Conservation (phyloP, 768 basidiomycete species). For the Suillus discolor region DNA sequence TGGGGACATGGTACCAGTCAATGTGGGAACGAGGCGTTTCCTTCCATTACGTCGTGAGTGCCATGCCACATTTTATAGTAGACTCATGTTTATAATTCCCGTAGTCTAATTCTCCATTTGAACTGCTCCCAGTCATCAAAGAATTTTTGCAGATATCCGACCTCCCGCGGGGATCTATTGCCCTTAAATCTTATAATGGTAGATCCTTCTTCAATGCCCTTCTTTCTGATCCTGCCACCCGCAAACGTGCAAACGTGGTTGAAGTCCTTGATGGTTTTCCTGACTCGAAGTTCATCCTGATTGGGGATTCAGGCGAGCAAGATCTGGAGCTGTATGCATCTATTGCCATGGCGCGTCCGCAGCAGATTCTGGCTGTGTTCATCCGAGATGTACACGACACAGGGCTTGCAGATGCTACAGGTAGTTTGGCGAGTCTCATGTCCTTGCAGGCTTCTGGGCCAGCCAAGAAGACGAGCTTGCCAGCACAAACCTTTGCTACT, state of each 20-base stretch:
- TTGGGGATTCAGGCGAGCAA: constrained; percentile 95
- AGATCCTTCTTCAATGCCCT: constrained; percentile 83
- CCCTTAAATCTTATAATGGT: constrained; percentile 83
- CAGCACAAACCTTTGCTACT: neutral
- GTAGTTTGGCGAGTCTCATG: constrained; percentile 26
- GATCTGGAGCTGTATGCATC: constrained; percentile 89
- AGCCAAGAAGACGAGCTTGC: constrained; percentile 12
- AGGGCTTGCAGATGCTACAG: constrained; percentile 65
- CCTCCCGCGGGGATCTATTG: constrained; percentile 76
- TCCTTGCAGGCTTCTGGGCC: constrained; percentile 10
- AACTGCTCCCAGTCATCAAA: constrained; percentile 75
- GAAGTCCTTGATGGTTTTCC: constrained; percentile 79
- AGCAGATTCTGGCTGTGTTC: constrained; percentile 78
- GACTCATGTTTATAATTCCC: constrained; percentile 11
- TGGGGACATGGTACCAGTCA: constrained; percentile 74
- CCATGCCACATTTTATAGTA: neutral
- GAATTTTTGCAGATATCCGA: constrained; percentile 73
- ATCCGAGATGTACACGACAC: constrained; percentile 70
- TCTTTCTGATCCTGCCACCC: constrained; percentile 76
- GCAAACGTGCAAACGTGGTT: constrained; percentile 81
- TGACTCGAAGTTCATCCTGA: constrained; percentile 73
- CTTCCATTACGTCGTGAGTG: constrained; percentile 88
- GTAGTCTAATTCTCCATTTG: constrained; percentile 88
- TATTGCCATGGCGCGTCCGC: constrained; percentile 67
- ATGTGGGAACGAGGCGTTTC: constrained; percentile 74